These are phyloP conservation scores for Neoboletus magnificus DNA, from an alignment of 768 basidiomycete genomes.

Conservation along the genomic window DNA sequence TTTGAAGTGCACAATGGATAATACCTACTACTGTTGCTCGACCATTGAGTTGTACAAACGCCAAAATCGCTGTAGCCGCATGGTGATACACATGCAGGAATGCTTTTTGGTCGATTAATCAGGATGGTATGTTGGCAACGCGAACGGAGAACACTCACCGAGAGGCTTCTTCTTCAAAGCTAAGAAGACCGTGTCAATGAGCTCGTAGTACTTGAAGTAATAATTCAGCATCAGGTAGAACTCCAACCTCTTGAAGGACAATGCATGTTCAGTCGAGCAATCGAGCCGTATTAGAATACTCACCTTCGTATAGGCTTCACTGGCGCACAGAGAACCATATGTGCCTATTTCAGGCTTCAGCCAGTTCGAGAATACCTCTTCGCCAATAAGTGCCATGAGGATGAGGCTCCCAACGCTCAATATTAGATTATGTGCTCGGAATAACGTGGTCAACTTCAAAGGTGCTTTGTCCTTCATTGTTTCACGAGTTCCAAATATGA, in stretches of 20 bases:
- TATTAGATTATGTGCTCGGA: constrained; percentile 85
- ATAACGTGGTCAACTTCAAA: constrained; percentile 69
- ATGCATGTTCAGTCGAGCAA: background rate
- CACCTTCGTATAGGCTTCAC: constrained; percentile 78
- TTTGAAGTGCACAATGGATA: background rate
- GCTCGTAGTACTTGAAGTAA: constrained; percentile 93
- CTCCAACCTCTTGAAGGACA: constrained; percentile 63
- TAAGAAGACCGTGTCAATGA: constrained; percentile 92
- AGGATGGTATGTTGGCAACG: background rate
- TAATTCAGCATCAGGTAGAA: constrained; percentile 98
- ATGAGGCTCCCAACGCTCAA: constrained; percentile 77
- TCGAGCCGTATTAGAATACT: constrained; percentile 29
- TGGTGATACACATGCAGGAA: constrained; percentile 99
- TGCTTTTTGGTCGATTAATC: constrained; percentile 41
- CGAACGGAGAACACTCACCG: constrained; percentile 45
- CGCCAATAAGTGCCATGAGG: constrained; percentile 76
- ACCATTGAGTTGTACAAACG: constrained; percentile 89
- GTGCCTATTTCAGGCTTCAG: constrained; percentile 72
- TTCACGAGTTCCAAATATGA: constrained; percentile 80
- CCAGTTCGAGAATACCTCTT: constrained; percentile 81
- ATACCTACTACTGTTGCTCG: constrained; percentile 78
- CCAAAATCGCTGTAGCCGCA: constrained; percentile 89
- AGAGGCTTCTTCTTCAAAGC: constrained; percentile 96
- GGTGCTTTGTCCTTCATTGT: constrained; percentile 76
- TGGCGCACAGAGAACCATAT: constrained; percentile 72